Conservation (phyloP, 2,329 filamentous ascomycete species). For the Cadophora luteo-olivacea region DNA sequence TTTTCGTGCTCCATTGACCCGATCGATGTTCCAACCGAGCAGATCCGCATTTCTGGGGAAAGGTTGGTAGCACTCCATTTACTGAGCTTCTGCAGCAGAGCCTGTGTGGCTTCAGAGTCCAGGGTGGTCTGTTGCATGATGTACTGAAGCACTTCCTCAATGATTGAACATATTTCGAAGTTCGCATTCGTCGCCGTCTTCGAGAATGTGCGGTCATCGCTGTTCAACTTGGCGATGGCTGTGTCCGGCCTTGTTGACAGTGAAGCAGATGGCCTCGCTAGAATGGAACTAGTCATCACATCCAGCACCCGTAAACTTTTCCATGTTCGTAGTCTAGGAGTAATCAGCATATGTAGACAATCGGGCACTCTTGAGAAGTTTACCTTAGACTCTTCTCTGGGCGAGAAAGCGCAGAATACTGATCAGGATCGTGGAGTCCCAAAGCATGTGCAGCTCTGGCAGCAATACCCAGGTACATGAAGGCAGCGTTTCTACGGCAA, state of each 20-base stretch:
- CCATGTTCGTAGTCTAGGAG: constrained; percentile 28
- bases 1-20: constrained; percentile 9
- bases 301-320: constrained; percentile 28
- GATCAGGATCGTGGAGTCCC: constrained; percentile 41
- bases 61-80: constrained; percentile 7
- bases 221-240: not conserved
- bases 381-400: constrained; percentile 16
- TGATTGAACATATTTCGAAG: constrained; percentile 18
- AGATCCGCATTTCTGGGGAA: not conserved
- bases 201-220: not conserved
- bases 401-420: constrained; percentile 14
- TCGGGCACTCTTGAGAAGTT: not conserved
- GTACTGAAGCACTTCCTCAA: constrained; percentile 15
- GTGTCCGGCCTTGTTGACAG: not conserved
- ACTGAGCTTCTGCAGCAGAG: not conserved
- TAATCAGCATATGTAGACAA: not conserved
- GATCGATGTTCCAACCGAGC: constrained; percentile 6
- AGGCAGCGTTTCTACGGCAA: constrained; percentile 48
- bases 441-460: constrained; percentile 48
- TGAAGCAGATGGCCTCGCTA: constrained; percentile 23
- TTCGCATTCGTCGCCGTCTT: constrained; percentile 2
- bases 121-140: not conserved
- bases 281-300: constrained; percentile 27
- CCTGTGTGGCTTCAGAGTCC: constrained; percentile 1
- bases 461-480: constrained; percentile 49